These are phyloP conservation scores for Taphrina wiesneri DNA, from an alignment of 1,139 yeast genomes.

Conservation along the genomic window DNA sequence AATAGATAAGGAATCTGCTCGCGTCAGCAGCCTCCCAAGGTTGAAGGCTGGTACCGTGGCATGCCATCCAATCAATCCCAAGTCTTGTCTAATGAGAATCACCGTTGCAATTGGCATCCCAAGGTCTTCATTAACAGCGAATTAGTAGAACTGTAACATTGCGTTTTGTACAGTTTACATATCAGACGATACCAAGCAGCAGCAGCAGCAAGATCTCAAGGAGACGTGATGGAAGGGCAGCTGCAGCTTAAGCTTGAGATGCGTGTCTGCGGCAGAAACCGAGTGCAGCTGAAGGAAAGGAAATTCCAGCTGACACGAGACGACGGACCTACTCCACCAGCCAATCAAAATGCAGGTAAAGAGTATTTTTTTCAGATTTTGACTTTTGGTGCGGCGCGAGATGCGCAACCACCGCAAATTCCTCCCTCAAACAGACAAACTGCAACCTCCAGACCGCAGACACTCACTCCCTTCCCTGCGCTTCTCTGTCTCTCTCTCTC, in stretches of 20 bases:
- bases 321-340: background rate
- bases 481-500: background rate
- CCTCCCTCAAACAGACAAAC: background rate
- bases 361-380: slow-evolving; percentile 7
- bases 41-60: background rate
- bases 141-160: no score
- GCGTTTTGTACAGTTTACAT: no score
- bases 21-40: background rate
- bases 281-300: no score
- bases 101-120: no score
- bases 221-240: no score
- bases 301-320: slow-evolving; percentile 6
- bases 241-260: no score
- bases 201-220: no score
- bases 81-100: no score
- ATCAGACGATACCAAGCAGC: background rate
- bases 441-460: background rate
- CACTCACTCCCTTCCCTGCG: background rate
- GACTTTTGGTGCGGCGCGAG: background rate
- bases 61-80: background rate
- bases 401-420: background rate
- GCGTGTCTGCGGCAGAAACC: background rate
- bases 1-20: slow-evolving; percentile 8
- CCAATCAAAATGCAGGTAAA: background rate
- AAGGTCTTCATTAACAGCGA: no score